These are phyloP conservation scores for Rugonectria rugulosa DNA, from an alignment of 2,329 filamentous ascomycete genomes.

Conservation along the genomic window DNA sequence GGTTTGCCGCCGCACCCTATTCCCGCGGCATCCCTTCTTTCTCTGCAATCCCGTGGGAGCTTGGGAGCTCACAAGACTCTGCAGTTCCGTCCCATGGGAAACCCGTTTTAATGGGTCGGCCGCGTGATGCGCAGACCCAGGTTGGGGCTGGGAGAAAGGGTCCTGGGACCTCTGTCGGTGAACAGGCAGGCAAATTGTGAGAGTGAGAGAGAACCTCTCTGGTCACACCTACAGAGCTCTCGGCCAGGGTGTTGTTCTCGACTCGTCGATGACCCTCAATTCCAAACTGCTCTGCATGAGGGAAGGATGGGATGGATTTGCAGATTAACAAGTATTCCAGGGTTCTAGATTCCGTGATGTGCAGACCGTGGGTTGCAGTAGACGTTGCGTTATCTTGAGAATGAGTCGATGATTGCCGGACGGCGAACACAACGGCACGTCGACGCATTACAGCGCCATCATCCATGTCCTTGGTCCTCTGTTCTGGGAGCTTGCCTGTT, in stretches of 20 bases:
- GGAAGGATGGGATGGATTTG: not conserved
- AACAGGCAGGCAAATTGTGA: not conserved
- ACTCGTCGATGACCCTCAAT: constrained; percentile 4
- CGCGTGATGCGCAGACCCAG: constrained; percentile 9
- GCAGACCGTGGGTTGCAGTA: too few relatives aligned
- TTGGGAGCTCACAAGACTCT: too few relatives aligned
- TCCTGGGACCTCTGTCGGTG: too few relatives aligned
- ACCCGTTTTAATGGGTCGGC: not conserved
- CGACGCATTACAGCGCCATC: not conserved
- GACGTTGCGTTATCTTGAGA: constrained; percentile 13
- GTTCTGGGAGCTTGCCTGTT: not conserved
- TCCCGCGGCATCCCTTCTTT: too few relatives aligned
- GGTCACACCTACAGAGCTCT: not conserved
- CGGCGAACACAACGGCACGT: constrained; percentile 4
- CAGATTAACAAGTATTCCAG: constrained; percentile 5
- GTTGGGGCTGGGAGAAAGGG: not conserved
- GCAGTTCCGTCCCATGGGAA: not conserved
- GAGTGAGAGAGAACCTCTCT: not conserved
- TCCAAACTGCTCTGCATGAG: constrained; percentile 3
- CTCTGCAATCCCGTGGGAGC: too few relatives aligned
- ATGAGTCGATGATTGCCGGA: constrained; percentile 12
- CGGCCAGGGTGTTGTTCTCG: constrained; percentile 1
- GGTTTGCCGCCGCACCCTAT: too few relatives aligned
- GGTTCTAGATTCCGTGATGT: constrained; percentile 5
- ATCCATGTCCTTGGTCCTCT: not conserved